A percentile compares a stretch with the other conserved stretches of the same genome.
Evolutionary conservation across 163 green algal genomes (phyloP).

Genomic region (Trebouxiophyceae sp.): DNA sequence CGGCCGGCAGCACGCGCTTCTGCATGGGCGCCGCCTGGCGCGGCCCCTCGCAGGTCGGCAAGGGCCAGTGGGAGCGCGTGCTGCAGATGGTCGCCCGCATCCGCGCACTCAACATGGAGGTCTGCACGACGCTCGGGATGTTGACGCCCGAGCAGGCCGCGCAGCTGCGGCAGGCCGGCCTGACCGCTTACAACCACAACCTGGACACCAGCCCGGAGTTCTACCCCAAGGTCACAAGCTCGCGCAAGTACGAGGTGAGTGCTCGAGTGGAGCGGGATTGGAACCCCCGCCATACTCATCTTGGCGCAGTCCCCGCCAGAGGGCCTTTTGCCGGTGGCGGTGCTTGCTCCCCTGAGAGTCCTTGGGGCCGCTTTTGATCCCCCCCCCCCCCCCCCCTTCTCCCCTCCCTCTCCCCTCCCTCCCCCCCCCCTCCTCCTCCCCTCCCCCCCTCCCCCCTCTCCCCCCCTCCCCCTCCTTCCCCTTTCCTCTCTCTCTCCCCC

Average conservation of each 20-base stretch:
- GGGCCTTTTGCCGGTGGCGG: too few species aligned
- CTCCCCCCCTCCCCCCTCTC: too few species aligned
- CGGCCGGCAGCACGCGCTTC: conserved; percentile 94
- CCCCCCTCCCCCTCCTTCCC: too few species aligned
- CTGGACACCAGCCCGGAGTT: conserved; percentile 95
- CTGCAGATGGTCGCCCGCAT: conserved; percentile 80
- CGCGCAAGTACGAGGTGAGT: conserved; percentile 84
- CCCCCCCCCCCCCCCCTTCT: too few species aligned
- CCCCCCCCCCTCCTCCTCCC: too few species aligned
- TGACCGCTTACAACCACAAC: conserved; percentile 99
- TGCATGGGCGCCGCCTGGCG: conserved; percentile 99
- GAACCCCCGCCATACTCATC: too few species aligned
- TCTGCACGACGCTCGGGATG: conserved; percentile 98
- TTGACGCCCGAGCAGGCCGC: conserved; percentile 73
- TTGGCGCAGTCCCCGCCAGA: too few species aligned
- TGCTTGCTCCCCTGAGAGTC: too few species aligned
- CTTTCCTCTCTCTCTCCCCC: too few species aligned
- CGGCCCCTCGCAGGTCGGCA: conserved; percentile 82
- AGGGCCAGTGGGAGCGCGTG: conserved; percentile 83
- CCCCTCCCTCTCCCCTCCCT: too few species aligned
- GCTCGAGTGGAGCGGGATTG: too few species aligned
- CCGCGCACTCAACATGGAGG: conserved; percentile 78
- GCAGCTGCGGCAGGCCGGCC: conserved; percentile 81
- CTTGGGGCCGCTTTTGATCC: too few species aligned
- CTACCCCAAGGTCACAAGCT: conserved; percentile 91